Evolutionary conservation across 129 eudicot genomes (phyloP).

Genomic region (Artemisia argyi): DNA sequence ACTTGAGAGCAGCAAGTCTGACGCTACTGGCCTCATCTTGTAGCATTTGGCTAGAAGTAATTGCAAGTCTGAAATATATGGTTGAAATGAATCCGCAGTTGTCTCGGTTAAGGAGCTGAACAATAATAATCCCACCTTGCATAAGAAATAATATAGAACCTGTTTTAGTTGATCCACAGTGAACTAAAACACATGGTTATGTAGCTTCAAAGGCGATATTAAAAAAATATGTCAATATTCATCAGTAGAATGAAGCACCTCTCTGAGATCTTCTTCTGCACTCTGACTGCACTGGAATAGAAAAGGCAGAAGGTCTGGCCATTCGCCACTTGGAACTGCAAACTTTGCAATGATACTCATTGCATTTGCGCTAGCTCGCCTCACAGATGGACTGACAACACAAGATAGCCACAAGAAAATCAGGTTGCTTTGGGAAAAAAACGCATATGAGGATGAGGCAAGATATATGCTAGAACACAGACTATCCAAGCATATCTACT

Average conservation of each 20-base stretch:
- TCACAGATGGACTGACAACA: constrained; percentile 78
- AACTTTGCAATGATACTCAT: constrained; percentile 81
- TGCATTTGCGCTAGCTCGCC: constrained; percentile 98
- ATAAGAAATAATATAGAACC: constrained; percentile 40
- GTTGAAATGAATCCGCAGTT: constrained; percentile 77
- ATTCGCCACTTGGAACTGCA: constrained; percentile 92
- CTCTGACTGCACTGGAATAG: constrained; percentile 88
- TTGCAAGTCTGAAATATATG: constrained; percentile 73
- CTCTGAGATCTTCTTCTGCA: constrained; percentile 90
- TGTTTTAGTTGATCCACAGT: too few relatives aligned
- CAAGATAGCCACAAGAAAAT: constrained; percentile 25
- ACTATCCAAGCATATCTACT: not conserved
- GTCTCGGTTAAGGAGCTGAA: constrained; percentile 93
- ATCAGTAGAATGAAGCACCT: constrained; percentile 44
- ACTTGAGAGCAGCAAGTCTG: constrained; percentile 96
- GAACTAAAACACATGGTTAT: not conserved
- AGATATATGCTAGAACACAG: constrained; percentile 10
- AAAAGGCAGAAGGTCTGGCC: constrained; percentile 92
- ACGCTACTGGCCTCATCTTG: constrained; percentile 81
- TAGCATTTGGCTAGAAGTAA: constrained; percentile 73
- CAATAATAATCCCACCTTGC: constrained; percentile 84
- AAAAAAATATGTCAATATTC: not conserved
- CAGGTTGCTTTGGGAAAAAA: constrained; percentile 10
- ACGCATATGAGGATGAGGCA: constrained; percentile 6
- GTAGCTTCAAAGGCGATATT: not conserved